These are phyloP conservation scores for Rheum nobile DNA, from an alignment of 148 eudicot species.

Conservation along the genomic window DNA sequence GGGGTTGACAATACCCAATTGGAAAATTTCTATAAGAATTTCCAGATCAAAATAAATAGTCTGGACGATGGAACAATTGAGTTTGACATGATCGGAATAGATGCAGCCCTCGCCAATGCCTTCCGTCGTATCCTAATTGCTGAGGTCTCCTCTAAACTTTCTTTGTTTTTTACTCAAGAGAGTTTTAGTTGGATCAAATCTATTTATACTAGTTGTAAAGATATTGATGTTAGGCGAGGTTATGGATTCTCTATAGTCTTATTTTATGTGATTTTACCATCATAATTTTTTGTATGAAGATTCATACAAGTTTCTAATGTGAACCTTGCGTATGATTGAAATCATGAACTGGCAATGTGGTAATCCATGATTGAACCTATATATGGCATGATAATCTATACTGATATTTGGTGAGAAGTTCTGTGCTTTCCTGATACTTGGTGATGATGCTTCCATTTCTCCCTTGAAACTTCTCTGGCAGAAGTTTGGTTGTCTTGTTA, in stretches of 20 bases:
- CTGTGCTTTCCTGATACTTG: background rate
- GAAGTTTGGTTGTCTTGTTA: background rate
- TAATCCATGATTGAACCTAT: background rate
- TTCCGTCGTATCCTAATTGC: conserved; percentile 82
- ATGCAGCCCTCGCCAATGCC: conserved; percentile 84
- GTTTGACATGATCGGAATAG: conserved; percentile 87
- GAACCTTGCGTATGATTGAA: background rate
- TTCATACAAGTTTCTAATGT: background rate
- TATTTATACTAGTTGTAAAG: background rate
- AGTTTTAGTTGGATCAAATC: background rate
- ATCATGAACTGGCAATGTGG: background rate
- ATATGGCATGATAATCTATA: background rate
- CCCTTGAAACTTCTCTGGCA: background rate
- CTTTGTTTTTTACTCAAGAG: background rate
- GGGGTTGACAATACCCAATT: conserved; percentile 72
- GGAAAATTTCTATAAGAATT: conserved; percentile 51
- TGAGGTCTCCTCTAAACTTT: conserved; percentile 35
- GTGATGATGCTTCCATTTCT: background rate
- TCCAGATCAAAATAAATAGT: conserved; percentile 47
- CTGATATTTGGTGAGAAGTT: background rate
- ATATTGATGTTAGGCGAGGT: too few species aligned
- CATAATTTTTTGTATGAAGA: background rate
- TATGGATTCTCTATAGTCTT: background rate
- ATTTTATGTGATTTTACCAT: background rate
- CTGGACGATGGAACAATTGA: conserved; percentile 62